A percentile compares a stretch with the other conserved stretches of the same genome.
Evolutionary conservation across 1,284 basidiomycete genomes (phyloP).

Genomic region (Rhodotorula sp.): DNA sequence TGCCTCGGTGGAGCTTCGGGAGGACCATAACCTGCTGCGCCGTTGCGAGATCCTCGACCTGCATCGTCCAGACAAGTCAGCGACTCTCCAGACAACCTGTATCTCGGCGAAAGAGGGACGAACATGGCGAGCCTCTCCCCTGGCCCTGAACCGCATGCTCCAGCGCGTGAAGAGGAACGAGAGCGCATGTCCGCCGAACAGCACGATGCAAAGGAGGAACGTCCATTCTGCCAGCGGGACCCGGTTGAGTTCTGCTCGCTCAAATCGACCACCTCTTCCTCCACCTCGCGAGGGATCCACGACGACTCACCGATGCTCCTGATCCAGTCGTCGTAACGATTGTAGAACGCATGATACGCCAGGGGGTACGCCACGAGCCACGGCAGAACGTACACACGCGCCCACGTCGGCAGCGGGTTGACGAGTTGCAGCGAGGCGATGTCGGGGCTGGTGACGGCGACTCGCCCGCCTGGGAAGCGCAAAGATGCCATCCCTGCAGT

Average conservation of each 20-base stretch:
- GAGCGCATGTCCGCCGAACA: conserved; percentile 84
- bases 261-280: background rate
- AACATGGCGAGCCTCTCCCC: conserved; percentile 31
- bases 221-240: conserved; percentile 48
- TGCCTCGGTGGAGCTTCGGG: conserved; percentile 80
- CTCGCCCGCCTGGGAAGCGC: conserved; percentile 36
- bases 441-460: conserved; percentile 77
- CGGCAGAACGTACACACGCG: conserved; percentile 78
- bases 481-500: background rate
- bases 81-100: background rate
- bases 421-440: conserved; percentile 79
- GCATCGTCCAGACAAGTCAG: background rate
- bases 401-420: conserved; percentile 69
- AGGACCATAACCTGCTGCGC: conserved; percentile 82
- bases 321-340: conserved; percentile 54
- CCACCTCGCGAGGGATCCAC: background rate
- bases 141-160: conserved; percentile 60
- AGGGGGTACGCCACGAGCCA: conserved; percentile 68
- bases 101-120: background rate
- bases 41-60: conserved; percentile 67
- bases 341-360: conserved; percentile 85
- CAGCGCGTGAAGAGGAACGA: conserved; percentile 90
- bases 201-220: conserved; percentile 82
- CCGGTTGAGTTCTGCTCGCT: background rate
- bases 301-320: conserved; percentile 30